These are phyloP conservation scores for Zoysia matrella DNA, from an alignment of 202 grass and related monocot genomes.

Conservation along the genomic window DNA sequence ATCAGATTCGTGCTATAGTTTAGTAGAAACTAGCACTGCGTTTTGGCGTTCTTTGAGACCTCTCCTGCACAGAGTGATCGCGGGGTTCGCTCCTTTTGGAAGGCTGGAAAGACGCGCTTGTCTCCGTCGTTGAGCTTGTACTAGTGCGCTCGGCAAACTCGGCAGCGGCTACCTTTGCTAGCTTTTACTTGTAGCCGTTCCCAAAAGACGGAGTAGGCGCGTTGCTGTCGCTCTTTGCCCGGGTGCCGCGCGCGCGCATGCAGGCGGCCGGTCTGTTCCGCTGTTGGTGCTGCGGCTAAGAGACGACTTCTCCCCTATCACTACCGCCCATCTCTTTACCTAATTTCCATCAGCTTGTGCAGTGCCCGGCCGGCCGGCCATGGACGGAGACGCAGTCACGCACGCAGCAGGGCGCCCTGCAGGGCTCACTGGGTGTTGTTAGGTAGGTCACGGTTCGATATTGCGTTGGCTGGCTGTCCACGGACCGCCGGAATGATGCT, in stretches of 20 bases:
- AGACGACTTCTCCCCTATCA: not conserved
- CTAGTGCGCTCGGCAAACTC: not conserved
- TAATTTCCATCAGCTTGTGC: slow-evolving; percentile 47
- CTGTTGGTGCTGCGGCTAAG: slow-evolving; percentile 4
- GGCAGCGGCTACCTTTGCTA: not conserved
- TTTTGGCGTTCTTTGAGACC: not conserved
- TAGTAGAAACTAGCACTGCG: not conserved
- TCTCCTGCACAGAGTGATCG: not conserved
- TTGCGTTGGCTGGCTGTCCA: no score
- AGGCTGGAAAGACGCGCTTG: slow-evolving; percentile 67
- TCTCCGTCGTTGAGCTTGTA: slow-evolving; percentile 40
- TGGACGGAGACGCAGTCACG: no score
- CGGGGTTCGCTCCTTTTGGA: slow-evolving; percentile 45
- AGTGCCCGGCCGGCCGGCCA: not conserved
- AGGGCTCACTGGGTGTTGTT: not conserved
- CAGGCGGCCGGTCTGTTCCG: slow-evolving; percentile 2
- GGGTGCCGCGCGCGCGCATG: slow-evolving; percentile 5
- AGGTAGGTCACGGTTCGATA: slow-evolving; percentile 35
- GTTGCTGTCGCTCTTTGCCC: slow-evolving; percentile 24
- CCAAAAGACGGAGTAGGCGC: not conserved
- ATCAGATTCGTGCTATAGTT: not conserved
- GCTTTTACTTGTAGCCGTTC: not conserved
- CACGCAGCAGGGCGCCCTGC: no score
- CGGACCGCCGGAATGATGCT: no score
- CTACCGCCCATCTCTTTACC: slow-evolving; percentile 37